phyloP scores from a whole-genome alignment of 2,329 filamentous ascomycete genomes.

The Nannizziopsis barbatae region DNA sequence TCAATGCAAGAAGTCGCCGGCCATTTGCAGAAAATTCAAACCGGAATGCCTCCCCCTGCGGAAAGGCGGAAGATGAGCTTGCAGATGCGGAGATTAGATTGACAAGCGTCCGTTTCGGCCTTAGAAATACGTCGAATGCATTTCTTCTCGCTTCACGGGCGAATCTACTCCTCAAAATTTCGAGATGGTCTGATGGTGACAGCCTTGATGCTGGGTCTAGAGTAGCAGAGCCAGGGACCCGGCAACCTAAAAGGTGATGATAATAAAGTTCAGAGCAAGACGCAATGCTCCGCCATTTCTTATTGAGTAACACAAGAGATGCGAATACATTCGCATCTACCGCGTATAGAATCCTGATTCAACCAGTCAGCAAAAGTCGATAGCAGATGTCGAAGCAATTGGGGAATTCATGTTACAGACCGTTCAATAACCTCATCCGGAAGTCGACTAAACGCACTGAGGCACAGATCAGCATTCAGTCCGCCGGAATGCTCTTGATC shows the following conservation, averaged over 20 bases:
- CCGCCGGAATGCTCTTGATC: neutral
- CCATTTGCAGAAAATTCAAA: slow-evolving; percentile 69
- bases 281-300: slow-evolving; percentile 35
- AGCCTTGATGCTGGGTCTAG: slow-evolving; percentile 26
- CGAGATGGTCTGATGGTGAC: slow-evolving; percentile 40
- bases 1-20: slow-evolving; percentile 65
- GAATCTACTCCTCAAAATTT: slow-evolving; percentile 54
- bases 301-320: slow-evolving; percentile 36
- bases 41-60: slow-evolving; percentile 73
- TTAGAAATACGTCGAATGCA: slow-evolving; percentile 63
- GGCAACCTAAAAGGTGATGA: slow-evolving; percentile 34
- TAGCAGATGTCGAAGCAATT: neutral
- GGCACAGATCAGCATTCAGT: neutral
- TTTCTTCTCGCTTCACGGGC: slow-evolving; percentile 61
- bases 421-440: slow-evolving; percentile 14
- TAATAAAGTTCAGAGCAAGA: slow-evolving; percentile 36
- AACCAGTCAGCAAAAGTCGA: slow-evolving; percentile 9
- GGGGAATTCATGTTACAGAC: slow-evolving; percentile 6
- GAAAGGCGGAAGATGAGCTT: slow-evolving; percentile 67
- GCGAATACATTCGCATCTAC: slow-evolving; percentile 40
- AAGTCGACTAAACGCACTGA: slow-evolving; percentile 10
- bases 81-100: slow-evolving; percentile 74
- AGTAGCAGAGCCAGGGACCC: slow-evolving; percentile 22
- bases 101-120: slow-evolving; percentile 58
- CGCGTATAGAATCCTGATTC: slow-evolving; percentile 36